These are phyloP conservation scores for Eucalyptus pauciflora DNA, from an alignment of 345 rosid genomes.

Conservation along the genomic window DNA sequence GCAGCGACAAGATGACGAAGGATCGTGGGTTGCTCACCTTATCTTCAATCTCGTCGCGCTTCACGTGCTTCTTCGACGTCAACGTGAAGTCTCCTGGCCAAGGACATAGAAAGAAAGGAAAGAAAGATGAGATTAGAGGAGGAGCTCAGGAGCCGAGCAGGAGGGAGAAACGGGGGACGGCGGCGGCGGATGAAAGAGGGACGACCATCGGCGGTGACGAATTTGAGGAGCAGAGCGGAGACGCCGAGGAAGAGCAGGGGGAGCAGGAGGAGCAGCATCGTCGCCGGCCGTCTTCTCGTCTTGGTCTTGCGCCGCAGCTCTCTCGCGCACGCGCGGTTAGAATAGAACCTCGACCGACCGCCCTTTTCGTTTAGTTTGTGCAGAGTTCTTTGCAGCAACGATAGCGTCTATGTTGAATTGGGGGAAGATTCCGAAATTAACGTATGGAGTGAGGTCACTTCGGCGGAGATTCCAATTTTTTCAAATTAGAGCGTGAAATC, in stretches of 20 bases:
- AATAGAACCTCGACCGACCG: background rate
- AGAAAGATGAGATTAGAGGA: background rate
- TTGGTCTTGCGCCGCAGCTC: background rate
- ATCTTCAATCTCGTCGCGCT: conserved; percentile 66
- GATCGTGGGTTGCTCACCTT: conserved; percentile 23
- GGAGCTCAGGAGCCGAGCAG: background rate
- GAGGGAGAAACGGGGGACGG: background rate
- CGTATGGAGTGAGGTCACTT: background rate
- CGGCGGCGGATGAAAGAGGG: background rate
- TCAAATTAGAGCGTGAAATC: no score
- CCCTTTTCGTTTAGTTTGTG: background rate
- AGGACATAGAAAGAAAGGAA: background rate
- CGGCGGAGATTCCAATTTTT: background rate
- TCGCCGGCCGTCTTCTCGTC: background rate
- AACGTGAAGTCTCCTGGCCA: conserved; percentile 66
- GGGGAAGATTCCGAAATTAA: background rate
- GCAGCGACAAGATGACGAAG: background rate
- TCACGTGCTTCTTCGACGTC: conserved; percentile 54
- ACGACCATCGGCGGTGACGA: conserved; percentile 55
- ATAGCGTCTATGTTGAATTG: background rate
- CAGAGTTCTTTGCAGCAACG: background rate
- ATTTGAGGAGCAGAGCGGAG: conserved; percentile 22
- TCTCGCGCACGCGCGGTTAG: background rate
- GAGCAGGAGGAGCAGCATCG: background rate
- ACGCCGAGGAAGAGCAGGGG: background rate